phyloP scores from a whole-genome alignment of 495 filamentous ascomycete genomes.

The Trichoderma asperelloides region DNA sequence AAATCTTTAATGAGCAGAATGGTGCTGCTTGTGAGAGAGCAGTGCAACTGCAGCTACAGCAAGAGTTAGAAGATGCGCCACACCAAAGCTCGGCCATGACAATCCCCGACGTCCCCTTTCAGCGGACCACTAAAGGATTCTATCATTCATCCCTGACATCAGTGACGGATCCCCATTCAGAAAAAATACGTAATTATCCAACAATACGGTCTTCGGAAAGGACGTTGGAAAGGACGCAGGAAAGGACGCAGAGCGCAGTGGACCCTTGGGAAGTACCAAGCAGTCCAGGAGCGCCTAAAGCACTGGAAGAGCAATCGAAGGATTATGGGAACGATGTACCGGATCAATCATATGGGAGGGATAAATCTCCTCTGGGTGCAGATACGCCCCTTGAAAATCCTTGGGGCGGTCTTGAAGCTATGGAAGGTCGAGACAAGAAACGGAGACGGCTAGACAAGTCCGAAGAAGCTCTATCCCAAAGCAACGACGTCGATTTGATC shows the following conservation, averaged over 20 bases:
- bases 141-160: neutral
- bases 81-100: neutral
- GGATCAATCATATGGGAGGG: neutral
- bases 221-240: neutral
- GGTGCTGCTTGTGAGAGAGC: neutral
- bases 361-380: neutral
- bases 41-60: neutral
- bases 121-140: slow-evolving; percentile 1
- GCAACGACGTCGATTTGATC: neutral
- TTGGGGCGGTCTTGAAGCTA: neutral
- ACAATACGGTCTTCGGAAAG: neutral
- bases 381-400: neutral
- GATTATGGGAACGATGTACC: neutral
- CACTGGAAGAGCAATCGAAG: neutral
- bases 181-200: neutral
- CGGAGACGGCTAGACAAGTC: neutral
- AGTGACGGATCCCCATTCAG: neutral
- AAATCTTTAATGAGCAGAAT: slow-evolving; percentile 7
- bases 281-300: neutral
- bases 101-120: slow-evolving; percentile 4
- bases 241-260: neutral
- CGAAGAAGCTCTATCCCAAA: neutral
- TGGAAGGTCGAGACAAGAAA: neutral
- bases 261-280: slow-evolving; percentile 9
- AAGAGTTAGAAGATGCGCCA: neutral